phyloP scores from a whole-genome alignment of 2,329 filamentous ascomycete genomes.

The Sporothrix humicola region DNA sequence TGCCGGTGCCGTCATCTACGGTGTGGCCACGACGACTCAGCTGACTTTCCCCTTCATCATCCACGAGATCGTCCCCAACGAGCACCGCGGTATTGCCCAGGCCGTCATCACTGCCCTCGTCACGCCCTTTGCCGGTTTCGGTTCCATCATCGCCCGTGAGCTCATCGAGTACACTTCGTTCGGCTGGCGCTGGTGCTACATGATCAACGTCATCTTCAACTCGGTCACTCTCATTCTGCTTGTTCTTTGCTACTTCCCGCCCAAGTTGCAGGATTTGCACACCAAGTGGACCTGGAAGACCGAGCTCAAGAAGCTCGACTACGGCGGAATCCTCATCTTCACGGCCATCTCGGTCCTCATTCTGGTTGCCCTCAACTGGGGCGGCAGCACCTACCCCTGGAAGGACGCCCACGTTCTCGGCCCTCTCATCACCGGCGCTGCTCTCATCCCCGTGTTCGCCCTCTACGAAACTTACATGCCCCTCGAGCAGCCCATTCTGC shows the following conservation, averaged over 20 bases:
- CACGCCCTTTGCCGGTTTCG: slow-evolving; percentile 41
- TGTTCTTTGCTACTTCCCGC: slow-evolving; percentile 51
- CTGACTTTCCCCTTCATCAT: slow-evolving; percentile 48
- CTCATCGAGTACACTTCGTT: slow-evolving; percentile 46
- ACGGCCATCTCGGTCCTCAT: slow-evolving; percentile 53
- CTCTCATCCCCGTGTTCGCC: slow-evolving; percentile 40
- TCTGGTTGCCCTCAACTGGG: slow-evolving; percentile 55
- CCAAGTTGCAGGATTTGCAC: slow-evolving; percentile 46
- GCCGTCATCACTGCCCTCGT: slow-evolving; percentile 44
- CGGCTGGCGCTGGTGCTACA: slow-evolving; percentile 51
- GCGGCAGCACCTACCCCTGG: slow-evolving; percentile 52
- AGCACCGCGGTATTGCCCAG: slow-evolving; percentile 46
- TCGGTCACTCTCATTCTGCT: slow-evolving; percentile 45
- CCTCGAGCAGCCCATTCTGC: slow-evolving; percentile 47
- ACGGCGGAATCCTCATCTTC: slow-evolving; percentile 54
- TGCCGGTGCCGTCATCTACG: slow-evolving; percentile 46
- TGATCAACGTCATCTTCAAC: slow-evolving; percentile 50
- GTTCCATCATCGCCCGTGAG: slow-evolving; percentile 44
- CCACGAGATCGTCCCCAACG: slow-evolving; percentile 52
- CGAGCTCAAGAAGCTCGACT: slow-evolving; percentile 46
- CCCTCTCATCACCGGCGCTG: slow-evolving; percentile 42
- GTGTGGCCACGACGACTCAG: slow-evolving; percentile 48
- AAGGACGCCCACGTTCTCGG: slow-evolving; percentile 46
- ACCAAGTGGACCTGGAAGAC: slow-evolving; percentile 47
- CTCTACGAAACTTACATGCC: slow-evolving; percentile 42